phyloP scores from a whole-genome alignment of 2,329 filamentous ascomycete genomes.

The Talaromyces sp. region DNA sequence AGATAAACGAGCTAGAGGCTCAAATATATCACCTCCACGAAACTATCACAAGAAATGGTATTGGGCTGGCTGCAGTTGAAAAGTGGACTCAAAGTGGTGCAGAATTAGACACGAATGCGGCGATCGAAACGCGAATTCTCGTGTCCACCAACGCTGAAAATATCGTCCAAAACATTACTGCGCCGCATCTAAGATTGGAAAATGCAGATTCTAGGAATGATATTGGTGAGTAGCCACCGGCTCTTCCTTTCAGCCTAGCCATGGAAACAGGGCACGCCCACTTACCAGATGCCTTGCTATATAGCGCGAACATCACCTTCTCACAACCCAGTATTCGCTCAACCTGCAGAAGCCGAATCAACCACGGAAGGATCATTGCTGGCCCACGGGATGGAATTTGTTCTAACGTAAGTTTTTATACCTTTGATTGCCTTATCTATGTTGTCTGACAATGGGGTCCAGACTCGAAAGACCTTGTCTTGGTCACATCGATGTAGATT shows the following conservation, averaged over 20 bases:
- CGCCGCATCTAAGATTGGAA: conserved; percentile 12
- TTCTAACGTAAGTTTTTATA: conserved; percentile 27
- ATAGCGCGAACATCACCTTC: not conserved
- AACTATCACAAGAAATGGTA: conserved; percentile 15
- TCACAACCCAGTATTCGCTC: not conserved
- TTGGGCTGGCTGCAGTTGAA: not conserved
- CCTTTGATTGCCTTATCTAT: too few relatives aligned
- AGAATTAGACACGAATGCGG: not conserved
- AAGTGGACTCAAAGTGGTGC: not conserved
- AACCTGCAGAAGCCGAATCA: not conserved
- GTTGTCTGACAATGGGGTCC: not conserved
- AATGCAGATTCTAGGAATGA: conserved; percentile 6
- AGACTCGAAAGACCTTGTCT: conserved; percentile 34
- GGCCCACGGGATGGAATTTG: conserved; percentile 26
- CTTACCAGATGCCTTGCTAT: not conserved
- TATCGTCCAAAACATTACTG: not conserved
- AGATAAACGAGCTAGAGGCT: conserved; percentile 22
- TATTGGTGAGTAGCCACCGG: not conserved
- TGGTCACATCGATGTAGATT: conserved; percentile 24
- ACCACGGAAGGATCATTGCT: not conserved
- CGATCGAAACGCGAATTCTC: not conserved
- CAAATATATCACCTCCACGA: conserved; percentile 23
- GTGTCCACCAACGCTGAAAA: not conserved
- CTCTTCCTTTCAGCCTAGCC: too few relatives aligned
- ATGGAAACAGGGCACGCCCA: not conserved